These are phyloP conservation scores for Pseudogymnoascus sp. DNA, from an alignment of 2,329 filamentous ascomycete species.

Conservation along the genomic window DNA sequence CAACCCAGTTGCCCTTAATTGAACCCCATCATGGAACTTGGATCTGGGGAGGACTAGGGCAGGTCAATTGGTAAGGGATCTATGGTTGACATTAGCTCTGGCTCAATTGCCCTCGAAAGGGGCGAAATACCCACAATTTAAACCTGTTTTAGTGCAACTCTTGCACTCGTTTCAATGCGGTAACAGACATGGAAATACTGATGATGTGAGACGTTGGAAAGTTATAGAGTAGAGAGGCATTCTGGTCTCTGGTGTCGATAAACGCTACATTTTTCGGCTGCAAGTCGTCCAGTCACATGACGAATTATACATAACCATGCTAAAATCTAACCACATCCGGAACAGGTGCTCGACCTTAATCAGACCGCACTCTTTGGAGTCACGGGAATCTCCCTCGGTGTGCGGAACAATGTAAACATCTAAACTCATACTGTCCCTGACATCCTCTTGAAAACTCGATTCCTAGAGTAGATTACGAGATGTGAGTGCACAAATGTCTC, in stretches of 20 bases:
- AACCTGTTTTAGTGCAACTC: background rate
- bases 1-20: background rate
- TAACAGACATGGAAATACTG: background rate
- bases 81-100: constrained; percentile 3
- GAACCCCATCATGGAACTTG: constrained; percentile 4
- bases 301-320: background rate
- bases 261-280: background rate
- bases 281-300: background rate
- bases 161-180: background rate
- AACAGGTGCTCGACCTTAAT: background rate
- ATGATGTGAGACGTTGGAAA: background rate
- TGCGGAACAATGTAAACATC: background rate
- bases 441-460: background rate
- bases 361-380: background rate
- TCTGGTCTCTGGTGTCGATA: background rate
- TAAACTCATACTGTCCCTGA: background rate
- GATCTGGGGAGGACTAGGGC: constrained; percentile 3
- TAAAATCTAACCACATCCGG: constrained; percentile 1
- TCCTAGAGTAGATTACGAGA: background rate
- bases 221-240: background rate
- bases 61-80: constrained; percentile 1
- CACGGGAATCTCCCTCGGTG: background rate
- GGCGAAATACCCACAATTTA: constrained; percentile 4
- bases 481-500: constrained; percentile 1
- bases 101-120: constrained; percentile 1